Evolutionary conservation across 1,284 basidiomycete species (phyloP), one percentile per base, ranked within the genome.

Genomic region (Malassezia caprae): DNA sequence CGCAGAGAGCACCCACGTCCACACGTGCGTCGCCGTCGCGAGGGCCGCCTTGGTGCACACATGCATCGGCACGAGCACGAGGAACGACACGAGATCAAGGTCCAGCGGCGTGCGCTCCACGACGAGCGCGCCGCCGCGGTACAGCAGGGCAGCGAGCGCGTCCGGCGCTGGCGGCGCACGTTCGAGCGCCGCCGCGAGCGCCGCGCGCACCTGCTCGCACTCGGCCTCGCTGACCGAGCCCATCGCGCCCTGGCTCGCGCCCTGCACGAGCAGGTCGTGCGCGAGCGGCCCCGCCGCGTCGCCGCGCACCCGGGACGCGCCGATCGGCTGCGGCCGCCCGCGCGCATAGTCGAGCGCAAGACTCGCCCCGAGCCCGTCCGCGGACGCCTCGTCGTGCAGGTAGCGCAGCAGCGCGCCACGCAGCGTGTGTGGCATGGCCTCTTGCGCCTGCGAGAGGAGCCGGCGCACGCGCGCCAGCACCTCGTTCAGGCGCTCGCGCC

Each of bases 1-100:
- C 69, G 91, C 87, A 15, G 88, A 84, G 46, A 96, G 87, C 0
- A 96, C 80, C 93, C 91, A 96, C 2, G 87, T 89, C 94, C 94
- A 98, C 4, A 88, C 86, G 72, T 96, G 90, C 47, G 90, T 85
- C 0, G 89, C 91, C 1, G 87, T 83, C 8, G 86, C 81, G 56
- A 96, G 82, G 0, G 90, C 83, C 4, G 86, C 80, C 0, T 90
- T 89, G 0, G 88, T 90, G 64, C 90, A 90, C 3, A 88, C 84
- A 52, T 86, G 85, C 66, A 96, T 87, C 0, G 94, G 94, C 15
- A 98, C 76, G 24, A 82, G 81, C 8, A 98, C 90, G 24, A 98
- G 78, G 71, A 87, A 86, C 74, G 90, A 86, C 3, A 98, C 77
- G 8, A 98, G 79, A 34, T 88, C 87, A 68, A 86, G 82, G 61